phyloP scores from a whole-genome alignment of 2,329 filamentous ascomycete species.

The Colletotrichum sidae region DNA sequence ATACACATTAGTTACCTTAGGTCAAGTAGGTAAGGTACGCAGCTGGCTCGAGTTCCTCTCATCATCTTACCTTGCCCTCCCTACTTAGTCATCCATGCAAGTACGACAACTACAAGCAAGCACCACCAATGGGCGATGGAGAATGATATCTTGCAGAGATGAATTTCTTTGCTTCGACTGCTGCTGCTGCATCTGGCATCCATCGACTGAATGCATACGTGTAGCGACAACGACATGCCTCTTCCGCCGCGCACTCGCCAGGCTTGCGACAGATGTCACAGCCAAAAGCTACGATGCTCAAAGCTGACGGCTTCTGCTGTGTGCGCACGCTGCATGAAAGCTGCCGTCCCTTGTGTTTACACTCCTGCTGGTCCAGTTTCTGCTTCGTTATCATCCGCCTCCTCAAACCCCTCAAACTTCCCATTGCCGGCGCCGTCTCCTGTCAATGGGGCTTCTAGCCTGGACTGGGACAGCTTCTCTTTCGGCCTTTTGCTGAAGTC shows the following conservation, averaged over 20 bases:
- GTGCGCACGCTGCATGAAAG: constrained; percentile 57
- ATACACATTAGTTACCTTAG: too few relatives aligned
- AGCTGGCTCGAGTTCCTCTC: too few relatives aligned
- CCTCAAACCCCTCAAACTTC: constrained; percentile 38
- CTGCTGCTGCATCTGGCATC: too few relatives aligned
- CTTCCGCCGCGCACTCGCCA: constrained; percentile 40
- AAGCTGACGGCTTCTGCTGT: constrained; percentile 49
- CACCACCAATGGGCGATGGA: too few relatives aligned
- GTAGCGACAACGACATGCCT: constrained; percentile 37
- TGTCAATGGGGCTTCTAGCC: not conserved
- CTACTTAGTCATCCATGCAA: too few relatives aligned
- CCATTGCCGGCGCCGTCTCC: not conserved
- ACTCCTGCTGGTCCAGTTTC: constrained; percentile 47
- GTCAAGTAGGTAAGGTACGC: too few relatives aligned
- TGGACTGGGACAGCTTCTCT: constrained; percentile 25
- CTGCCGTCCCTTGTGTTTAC: constrained; percentile 53
- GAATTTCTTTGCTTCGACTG: too few relatives aligned
- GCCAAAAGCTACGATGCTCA: constrained; percentile 59
- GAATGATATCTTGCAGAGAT: too few relatives aligned
- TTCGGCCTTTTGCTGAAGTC: constrained; percentile 12
- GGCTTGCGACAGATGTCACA: constrained; percentile 59
- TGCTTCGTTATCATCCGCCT: constrained; percentile 42
- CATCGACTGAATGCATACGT: too few relatives aligned
- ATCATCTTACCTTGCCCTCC: too few relatives aligned
- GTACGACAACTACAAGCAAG: too few relatives aligned